Conservation (phyloP, 139 green algal species). For the Microglena sp. region DNA sequence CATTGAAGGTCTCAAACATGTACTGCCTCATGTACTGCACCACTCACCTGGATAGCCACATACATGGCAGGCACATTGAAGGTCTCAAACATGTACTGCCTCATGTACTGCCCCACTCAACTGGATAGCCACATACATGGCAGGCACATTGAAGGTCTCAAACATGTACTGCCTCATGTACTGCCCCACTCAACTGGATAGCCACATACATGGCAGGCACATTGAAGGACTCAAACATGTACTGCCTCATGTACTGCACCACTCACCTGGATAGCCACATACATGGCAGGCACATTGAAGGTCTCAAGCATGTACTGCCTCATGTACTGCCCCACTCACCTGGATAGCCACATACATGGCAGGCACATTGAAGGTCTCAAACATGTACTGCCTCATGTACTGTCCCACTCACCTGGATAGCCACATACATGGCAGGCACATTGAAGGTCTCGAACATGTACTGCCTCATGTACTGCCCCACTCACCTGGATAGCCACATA, state of each 20-base stretch:
- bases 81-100: conserved; percentile 97
- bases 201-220: conserved; percentile 94
- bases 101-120: conserved; percentile 29
- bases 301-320: conserved; percentile 98
- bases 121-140: conserved; percentile 94
- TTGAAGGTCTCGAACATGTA: conserved; percentile 99
- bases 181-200: conserved; percentile 52
- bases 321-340: conserved; percentile 30
- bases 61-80: conserved; percentile 98
- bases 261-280: conserved; percentile 78
- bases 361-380: conserved; percentile 96
- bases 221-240: conserved; percentile 99
- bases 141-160: conserved; percentile 95
- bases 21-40: conserved; percentile 55
- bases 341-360: conserved; percentile 95
- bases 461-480: conserved; percentile 35
- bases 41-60: conserved; percentile 72
- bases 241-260: conserved; percentile 45
- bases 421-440: conserved; percentile 93
- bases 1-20: conserved; percentile 99
- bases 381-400: conserved; percentile 85
- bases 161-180: conserved; percentile 90
- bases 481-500: conserved; percentile 84
- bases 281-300: conserved; percentile 96
- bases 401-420: conserved; percentile 58